These are phyloP conservation scores for Krasilnikovozyma curviuscula DNA, from an alignment of 768 basidiomycete genomes.

Conservation along the genomic window DNA sequence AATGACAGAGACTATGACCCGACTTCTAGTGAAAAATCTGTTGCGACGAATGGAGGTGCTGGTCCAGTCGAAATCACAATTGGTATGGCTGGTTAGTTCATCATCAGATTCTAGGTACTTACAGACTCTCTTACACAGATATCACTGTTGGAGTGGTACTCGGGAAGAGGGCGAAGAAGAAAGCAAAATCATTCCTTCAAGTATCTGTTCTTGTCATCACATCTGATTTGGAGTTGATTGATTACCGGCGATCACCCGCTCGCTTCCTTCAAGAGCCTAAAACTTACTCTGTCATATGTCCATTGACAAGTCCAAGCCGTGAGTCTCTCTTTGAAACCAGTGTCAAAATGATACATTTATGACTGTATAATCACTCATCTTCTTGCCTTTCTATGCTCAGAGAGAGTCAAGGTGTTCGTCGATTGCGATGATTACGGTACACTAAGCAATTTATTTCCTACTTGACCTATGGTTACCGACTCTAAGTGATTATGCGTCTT, in stretches of 20 bases:
- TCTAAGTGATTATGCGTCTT: neutral
- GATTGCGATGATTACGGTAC: too few relatives aligned
- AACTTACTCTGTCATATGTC: conserved; percentile 3
- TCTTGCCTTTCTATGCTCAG: conserved; percentile 1
- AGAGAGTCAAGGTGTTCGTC: too few relatives aligned
- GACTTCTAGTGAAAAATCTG: neutral
- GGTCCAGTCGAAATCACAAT: conserved; percentile 3
- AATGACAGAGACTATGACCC: too few relatives aligned
- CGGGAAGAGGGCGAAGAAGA: conserved; percentile 6
- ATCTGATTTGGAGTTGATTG: neutral
- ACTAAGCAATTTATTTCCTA: neutral
- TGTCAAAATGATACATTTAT: neutral
- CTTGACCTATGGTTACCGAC: neutral
- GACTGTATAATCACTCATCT: neutral
- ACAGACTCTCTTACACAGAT: neutral
- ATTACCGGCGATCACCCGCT: neutral
- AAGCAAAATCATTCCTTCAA: neutral
- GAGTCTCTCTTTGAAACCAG: neutral
- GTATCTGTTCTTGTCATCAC: conserved; percentile 7
- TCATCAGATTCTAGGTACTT: neutral
- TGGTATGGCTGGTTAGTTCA: neutral
- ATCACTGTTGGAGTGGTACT: neutral
- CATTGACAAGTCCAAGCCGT: conserved; percentile 2
- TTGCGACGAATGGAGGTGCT: neutral
- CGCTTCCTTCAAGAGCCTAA: conserved; percentile 7